phyloP scores from a whole-genome alignment of 805 yeast species.

The Blastobotrys mokoenaii region DNA sequence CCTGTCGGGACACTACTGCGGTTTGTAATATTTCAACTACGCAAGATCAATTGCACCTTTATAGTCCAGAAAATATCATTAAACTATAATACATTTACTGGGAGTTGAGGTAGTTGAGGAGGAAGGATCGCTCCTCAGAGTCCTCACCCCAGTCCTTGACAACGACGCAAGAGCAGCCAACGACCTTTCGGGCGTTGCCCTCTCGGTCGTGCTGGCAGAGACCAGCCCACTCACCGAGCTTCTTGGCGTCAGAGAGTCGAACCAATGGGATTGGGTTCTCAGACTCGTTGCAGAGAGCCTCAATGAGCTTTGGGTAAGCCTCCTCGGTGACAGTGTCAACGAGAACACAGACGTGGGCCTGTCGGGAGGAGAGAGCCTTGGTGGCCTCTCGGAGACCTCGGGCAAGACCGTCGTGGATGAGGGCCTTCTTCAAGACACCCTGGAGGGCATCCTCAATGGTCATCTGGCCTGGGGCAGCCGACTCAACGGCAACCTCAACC shows the following conservation, averaged over 20 bases:
- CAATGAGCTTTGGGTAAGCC: constrained; percentile 92
- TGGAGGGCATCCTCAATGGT: constrained; percentile 97
- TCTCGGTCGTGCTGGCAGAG: constrained; percentile 98
- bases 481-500: constrained; percentile 72
- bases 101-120: constrained; percentile 91
- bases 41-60: too few species aligned
- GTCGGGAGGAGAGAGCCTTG: constrained; percentile 95
- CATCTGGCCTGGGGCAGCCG: constrained; percentile 79
- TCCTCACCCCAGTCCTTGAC: constrained; percentile 99
- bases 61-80: background rate
- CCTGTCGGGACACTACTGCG: too few species aligned
- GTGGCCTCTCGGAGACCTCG: constrained; percentile 99
- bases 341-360: constrained; percentile 95
- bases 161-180: constrained; percentile 99
- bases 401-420: constrained; percentile 98
- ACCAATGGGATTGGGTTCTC: constrained; percentile 94
- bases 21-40: too few species aligned
- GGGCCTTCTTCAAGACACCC: constrained; percentile 95
- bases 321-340: constrained; percentile 98
- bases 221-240: constrained; percentile 99
- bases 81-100: constrained; percentile 45
- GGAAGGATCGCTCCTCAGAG: constrained; percentile 92
- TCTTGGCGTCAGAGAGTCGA: constrained; percentile 99
- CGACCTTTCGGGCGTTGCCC: constrained; percentile 99
- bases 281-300: constrained; percentile 98